phyloP scores from a whole-genome alignment of 805 yeast species.

The Wickerhamomyces pijperi region DNA sequence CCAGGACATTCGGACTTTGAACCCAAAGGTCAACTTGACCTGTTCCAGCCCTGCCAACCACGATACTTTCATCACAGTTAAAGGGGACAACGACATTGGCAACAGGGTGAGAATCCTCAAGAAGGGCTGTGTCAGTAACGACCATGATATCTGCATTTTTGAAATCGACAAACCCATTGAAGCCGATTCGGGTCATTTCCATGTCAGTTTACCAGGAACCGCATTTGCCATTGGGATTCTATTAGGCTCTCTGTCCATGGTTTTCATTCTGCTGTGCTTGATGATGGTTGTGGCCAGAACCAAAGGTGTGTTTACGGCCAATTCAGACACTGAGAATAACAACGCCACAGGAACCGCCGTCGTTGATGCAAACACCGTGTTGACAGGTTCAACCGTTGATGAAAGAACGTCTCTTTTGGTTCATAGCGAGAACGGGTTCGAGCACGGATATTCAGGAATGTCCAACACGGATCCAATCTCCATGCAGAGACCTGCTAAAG shows the following conservation, averaged over 20 bases:
- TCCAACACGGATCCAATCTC: conserved; percentile 13
- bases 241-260: conserved; percentile 39
- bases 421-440: conserved; percentile 8
- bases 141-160: conserved; percentile 39
- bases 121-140: conserved; percentile 46
- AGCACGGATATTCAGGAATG: conserved; percentile 14
- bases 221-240: conserved; percentile 61
- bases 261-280: conserved; percentile 24
- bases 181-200: conserved; percentile 36
- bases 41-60: conserved; percentile 28
- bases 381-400: conserved; percentile 1
- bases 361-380: neutral
- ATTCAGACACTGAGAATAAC: neutral
- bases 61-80: conserved; percentile 25
- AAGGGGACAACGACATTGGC: conserved; percentile 35
- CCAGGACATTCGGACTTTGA: conserved; percentile 29
- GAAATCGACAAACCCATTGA: conserved; percentile 59
- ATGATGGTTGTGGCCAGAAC: conserved; percentile 22
- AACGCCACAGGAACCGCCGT: neutral
- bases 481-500: neutral
- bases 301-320: neutral
- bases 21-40: conserved; percentile 32
- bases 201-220: conserved; percentile 52
- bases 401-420: neutral
- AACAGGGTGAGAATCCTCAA: conserved; percentile 48